A percentile compares a stretch with the other conserved stretches of the same genome.
phyloP scores from a whole-genome alignment of 129 eudicot species.

The Flaveria brownii region DNA sequence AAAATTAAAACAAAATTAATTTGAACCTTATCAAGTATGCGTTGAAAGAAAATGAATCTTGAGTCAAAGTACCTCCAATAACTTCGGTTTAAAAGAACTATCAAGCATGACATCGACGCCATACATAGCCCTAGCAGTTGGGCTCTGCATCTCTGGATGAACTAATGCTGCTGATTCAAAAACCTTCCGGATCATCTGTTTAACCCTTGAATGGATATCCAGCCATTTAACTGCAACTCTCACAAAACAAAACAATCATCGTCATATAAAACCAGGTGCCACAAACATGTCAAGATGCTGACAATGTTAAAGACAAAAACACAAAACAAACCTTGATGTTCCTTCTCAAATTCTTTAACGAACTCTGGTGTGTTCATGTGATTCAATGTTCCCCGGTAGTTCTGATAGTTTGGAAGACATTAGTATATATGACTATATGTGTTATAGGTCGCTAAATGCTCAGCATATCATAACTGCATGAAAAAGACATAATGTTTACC shows the following conservation, averaged over 20 bases:
- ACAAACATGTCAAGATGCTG: not conserved
- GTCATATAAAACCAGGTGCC: conserved; percentile 12
- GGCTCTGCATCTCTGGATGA: conserved; percentile 92
- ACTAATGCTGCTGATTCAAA: conserved; percentile 89
- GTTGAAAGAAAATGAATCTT: not conserved
- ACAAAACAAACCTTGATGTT: conserved; percentile 62
- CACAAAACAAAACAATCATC: not conserved
- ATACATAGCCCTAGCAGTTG: conserved; percentile 86
- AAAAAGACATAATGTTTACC: conserved; percentile 44
- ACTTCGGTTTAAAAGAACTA: conserved; percentile 67
- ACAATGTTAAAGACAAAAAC: not conserved
- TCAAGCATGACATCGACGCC: conserved; percentile 98
- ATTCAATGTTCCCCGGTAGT: conserved; percentile 81
- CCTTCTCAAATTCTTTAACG: conserved; percentile 80
- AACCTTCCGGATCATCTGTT: conserved; percentile 70
- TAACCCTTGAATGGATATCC: conserved; percentile 76
- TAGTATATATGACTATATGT: not conserved
- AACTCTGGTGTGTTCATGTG: conserved; percentile 90
- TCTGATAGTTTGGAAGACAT: conserved; percentile 45
- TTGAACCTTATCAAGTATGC: not conserved
- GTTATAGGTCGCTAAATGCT: not conserved
- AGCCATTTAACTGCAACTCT: conserved; percentile 70
- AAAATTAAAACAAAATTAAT: not conserved
- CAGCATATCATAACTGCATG: not conserved
- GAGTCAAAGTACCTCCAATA: conserved; percentile 67